Evolutionary conservation across 148 eudicot genomes (phyloP).

Genomic region (Rhododendron molle): DNA sequence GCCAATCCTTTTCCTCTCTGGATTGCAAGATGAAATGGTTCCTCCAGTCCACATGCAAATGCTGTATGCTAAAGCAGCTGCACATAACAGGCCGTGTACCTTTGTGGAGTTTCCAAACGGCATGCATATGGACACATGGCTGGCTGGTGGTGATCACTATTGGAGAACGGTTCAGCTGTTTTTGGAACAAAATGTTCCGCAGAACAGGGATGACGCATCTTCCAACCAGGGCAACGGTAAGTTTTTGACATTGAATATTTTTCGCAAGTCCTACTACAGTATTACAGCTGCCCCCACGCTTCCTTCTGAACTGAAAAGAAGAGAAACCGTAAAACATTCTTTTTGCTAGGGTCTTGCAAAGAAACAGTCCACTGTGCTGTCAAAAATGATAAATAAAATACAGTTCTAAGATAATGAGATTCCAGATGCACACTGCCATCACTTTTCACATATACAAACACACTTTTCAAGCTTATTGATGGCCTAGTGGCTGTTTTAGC

Average conservation of each 20-base stretch:
- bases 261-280: conserved; percentile 3
- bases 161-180: conserved; percentile 67
- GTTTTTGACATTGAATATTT: neutral
- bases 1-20: conserved; percentile 87
- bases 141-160: conserved; percentile 83
- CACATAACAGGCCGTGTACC: conserved; percentile 53
- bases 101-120: conserved; percentile 87
- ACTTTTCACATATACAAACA: neutral
- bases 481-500: neutral
- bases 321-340: neutral
- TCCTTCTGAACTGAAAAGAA: neutral
- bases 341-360: neutral
- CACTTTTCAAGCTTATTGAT: neutral
- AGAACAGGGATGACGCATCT: conserved; percentile 30
- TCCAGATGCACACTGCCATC: neutral
- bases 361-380: neutral
- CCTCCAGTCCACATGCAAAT: conserved; percentile 84
- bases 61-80: conserved; percentile 91
- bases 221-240: conserved; percentile 32
- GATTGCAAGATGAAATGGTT: conserved; percentile 93
- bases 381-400: neutral
- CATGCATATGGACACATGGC: conserved; percentile 99
- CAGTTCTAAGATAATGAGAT: neutral
- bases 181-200: conserved; percentile 43
- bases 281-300: neutral